A percentile compares a stretch with the other conserved stretches of the same genome.
phyloP scores from a whole-genome alignment of 176 grass and related monocot genomes.

The Panicum miliaceum region DNA sequence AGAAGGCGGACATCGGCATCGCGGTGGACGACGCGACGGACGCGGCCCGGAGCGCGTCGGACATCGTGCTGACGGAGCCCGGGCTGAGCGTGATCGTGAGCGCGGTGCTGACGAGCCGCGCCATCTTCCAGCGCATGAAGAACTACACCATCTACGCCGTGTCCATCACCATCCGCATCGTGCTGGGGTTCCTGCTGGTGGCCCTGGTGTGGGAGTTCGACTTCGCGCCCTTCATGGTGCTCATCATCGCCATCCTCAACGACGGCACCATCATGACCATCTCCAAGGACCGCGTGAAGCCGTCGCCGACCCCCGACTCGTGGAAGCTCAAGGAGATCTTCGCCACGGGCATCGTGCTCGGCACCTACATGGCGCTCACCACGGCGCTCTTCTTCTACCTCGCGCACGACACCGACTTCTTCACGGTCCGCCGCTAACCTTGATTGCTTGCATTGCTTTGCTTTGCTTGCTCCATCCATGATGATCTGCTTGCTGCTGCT shows the following conservation, averaged over 20 bases:
- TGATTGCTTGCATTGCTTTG: too few relatives aligned
- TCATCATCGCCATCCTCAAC: slow-evolving; percentile 95
- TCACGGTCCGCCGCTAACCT: too few relatives aligned
- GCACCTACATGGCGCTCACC: slow-evolving; percentile 88
- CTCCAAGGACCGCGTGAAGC: slow-evolving; percentile 97
- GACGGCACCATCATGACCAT: slow-evolving; percentile 99
- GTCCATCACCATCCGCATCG: slow-evolving; percentile 97
- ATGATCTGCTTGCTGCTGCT: too few relatives aligned
- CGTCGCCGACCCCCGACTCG: slow-evolving; percentile 86
- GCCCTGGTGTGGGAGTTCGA: slow-evolving; percentile 96
- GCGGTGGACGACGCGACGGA: slow-evolving; percentile 91
- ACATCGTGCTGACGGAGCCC: slow-evolving; percentile 97
- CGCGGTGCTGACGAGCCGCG: slow-evolving; percentile 85
- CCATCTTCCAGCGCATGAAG: slow-evolving; percentile 99
- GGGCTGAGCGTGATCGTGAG: slow-evolving; percentile 98
- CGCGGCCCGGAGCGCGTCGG: slow-evolving; percentile 84
- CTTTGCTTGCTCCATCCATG: too few relatives aligned
- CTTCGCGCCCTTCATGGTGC: slow-evolving; percentile 99
- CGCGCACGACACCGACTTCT: slow-evolving; percentile 79
- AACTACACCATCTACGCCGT: slow-evolving; percentile 99
- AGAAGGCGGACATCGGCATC: slow-evolving; percentile 98
- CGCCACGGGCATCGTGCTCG: slow-evolving; percentile 86
- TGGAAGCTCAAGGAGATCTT: slow-evolving; percentile 98
- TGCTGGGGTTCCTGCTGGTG: slow-evolving; percentile 87
- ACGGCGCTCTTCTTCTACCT: slow-evolving; percentile 90